phyloP scores from a whole-genome alignment of 2,329 filamentous ascomycete genomes.

The Fusarium pininemorale region DNA sequence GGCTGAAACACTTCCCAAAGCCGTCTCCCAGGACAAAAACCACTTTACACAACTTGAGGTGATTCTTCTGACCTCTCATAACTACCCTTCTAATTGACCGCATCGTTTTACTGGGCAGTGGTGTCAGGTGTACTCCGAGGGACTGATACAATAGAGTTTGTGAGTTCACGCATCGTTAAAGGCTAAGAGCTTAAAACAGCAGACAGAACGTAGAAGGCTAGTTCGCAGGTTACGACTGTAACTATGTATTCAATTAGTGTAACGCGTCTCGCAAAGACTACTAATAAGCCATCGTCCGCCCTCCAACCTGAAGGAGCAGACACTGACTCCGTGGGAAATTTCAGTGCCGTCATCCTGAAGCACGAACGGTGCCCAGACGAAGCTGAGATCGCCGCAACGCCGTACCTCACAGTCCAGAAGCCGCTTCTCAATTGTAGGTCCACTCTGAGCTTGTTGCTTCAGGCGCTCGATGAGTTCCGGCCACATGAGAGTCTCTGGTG shows the following conservation, averaged over 20 bases:
- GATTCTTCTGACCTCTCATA: too few relatives aligned
- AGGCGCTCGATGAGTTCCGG: background rate
- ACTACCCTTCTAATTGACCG: too few relatives aligned
- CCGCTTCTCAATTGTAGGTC: background rate
- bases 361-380: background rate
- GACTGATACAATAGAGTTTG: background rate
- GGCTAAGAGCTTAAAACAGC: too few relatives aligned
- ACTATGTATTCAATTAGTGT: background rate
- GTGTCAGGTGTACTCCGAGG: background rate
- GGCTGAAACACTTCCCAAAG: too few relatives aligned
- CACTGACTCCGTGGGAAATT: background rate
- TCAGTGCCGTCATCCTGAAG: background rate
- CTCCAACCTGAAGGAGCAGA: background rate
- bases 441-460: background rate
- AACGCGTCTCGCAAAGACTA: background rate
- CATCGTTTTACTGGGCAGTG: background rate
- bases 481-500: background rate
- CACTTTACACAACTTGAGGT: too few relatives aligned
- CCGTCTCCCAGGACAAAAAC: too few relatives aligned
- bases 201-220: background rate
- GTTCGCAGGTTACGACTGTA: accelerated
- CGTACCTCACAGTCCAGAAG: background rate
- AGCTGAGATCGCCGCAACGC: background rate
- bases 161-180: background rate
- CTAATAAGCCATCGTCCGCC: background rate